Evolutionary conservation across 306 rosid genomes (phyloP).

Genomic region (Sicyos edulis): DNA sequence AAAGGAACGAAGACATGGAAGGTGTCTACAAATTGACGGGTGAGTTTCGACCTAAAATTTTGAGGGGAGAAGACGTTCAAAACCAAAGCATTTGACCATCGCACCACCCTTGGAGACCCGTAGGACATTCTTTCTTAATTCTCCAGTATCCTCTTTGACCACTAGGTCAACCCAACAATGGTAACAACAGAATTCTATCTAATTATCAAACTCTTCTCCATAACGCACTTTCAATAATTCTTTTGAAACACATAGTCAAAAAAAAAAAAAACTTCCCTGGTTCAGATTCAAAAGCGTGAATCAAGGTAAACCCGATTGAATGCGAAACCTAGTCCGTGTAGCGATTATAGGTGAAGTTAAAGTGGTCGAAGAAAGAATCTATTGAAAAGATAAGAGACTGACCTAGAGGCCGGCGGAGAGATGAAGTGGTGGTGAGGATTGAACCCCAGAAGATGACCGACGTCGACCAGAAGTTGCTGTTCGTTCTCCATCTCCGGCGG

Average conservation of each 20-base stretch:
- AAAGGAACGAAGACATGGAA: too few species aligned
- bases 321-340: background rate
- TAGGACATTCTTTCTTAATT: too few species aligned
- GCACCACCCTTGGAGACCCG: too few species aligned
- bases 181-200: background rate
- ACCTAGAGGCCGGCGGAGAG: slow-evolving; percentile 47
- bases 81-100: too few species aligned
- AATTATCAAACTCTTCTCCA: background rate
- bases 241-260: background rate
- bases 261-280: background rate
- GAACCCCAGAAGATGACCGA: slow-evolving; percentile 66
- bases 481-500: slow-evolving; percentile 26
- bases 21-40: too few species aligned
- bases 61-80: too few species aligned
- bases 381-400: background rate
- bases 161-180: too few species aligned
- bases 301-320: background rate
- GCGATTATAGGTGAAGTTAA: background rate
- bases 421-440: slow-evolving; percentile 44
- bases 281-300: background rate
- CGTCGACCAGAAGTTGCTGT: slow-evolving; percentile 42
- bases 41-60: too few species aligned
- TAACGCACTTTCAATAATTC: background rate
- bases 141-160: too few species aligned
- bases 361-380: background rate